Conservation (phyloP, 768 basidiomycete genomes). For the Lepiota brunneoincarnata region DNA sequence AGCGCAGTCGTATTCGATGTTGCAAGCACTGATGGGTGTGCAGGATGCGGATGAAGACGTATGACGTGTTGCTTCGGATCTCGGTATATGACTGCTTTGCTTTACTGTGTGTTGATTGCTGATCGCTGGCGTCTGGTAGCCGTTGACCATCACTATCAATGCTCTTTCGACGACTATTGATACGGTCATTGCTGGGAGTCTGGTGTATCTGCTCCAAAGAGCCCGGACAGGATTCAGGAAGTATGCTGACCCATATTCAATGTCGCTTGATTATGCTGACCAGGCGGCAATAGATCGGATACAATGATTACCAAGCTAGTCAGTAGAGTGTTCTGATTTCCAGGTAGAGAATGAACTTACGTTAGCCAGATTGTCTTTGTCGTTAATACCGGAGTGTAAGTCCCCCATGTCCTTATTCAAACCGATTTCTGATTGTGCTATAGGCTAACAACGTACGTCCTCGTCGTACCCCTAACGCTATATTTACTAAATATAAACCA, state of each 20-base stretch:
- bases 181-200: conserved; percentile 44
- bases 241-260: conserved; percentile 18
- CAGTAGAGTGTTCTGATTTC: conserved; percentile 6
- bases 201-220: conserved; percentile 42
- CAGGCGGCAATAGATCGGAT: conserved; percentile 33
- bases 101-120: background rate
- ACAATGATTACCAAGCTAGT: conserved; percentile 48
- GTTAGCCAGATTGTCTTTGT: conserved; percentile 45
- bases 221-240: conserved; percentile 52
- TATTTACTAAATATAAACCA: conserved; percentile 14
- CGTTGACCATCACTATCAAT: conserved; percentile 50
- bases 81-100: conserved; percentile 24
- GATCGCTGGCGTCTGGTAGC: conserved; percentile 21
- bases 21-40: background rate
- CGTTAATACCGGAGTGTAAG: conserved; percentile 50
- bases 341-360: background rate
- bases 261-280: background rate
- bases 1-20: background rate
- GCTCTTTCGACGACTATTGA: conserved; percentile 46
- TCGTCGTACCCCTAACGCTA: background rate
- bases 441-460: conserved; percentile 35
- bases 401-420: background rate
- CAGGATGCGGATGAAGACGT: conserved; percentile 38
- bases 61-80: conserved; percentile 29
- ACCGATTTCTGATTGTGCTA: conserved; percentile 6